Percentiles rank a stretch among this genome's conserved stretches.
These are phyloP conservation scores for Coelastrella sp. DNA, from an alignment of 139 green algal genomes.

Conservation along the genomic window DNA sequence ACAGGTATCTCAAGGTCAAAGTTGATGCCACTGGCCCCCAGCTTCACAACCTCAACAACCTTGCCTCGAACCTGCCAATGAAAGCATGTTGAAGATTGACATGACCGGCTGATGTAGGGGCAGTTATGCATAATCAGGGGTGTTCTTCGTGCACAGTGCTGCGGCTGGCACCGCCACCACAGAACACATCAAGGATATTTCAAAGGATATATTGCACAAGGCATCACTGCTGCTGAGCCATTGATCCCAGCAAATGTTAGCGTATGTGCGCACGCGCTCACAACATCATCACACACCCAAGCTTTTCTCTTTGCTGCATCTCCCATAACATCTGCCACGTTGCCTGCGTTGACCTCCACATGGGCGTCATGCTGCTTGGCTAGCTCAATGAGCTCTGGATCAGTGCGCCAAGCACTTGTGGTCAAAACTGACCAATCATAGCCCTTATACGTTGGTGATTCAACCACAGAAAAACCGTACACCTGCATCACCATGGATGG, in stretches of 20 bases:
- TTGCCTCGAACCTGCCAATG: neutral
- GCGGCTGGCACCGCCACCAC: too few relatives aligned
- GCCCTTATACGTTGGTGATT: neutral
- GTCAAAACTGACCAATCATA: constrained; percentile 48
- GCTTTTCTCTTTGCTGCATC: neutral
- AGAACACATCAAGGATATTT: too few relatives aligned
- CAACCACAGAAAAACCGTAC: constrained; percentile 34
- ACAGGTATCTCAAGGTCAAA: constrained; percentile 68
- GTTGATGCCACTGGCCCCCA: constrained; percentile 69
- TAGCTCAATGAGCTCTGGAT: neutral
- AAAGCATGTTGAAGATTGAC: neutral
- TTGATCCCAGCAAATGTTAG: neutral
- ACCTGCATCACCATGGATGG: neutral
- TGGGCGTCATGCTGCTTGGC: constrained; percentile 7
- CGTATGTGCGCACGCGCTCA: too few relatives aligned
- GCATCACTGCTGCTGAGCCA: neutral
- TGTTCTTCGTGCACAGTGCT: too few relatives aligned
- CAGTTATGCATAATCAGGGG: too few relatives aligned
- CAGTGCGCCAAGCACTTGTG: constrained; percentile 27
- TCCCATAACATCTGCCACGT: constrained; percentile 15
- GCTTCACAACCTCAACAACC: constrained; percentile 22
- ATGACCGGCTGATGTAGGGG: too few relatives aligned
- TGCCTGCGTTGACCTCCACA: constrained; percentile 8
- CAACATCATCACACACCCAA: neutral
- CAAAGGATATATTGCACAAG: neutral